Base-by-base conservation (phyloP, 805 yeast genomes). In the Candida pseudofarinosa region DNA sequence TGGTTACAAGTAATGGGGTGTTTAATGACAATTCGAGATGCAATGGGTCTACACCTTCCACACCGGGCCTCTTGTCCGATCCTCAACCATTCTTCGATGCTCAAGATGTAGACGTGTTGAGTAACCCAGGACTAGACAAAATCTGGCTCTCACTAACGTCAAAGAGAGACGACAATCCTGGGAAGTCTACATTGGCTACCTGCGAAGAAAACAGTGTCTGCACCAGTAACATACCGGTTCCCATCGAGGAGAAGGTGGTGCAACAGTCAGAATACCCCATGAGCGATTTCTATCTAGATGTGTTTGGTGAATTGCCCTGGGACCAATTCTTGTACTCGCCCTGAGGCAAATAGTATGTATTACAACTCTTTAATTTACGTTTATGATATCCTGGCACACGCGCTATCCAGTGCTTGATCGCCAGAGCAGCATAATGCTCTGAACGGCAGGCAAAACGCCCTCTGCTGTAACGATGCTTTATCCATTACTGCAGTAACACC, bases 251-350 rank as follows among this genome's bases (percentile, higher is more conserved):
- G 10, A 10, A 23, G 10, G 10, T 10, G 10, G 10, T 23, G 10
- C 28, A 7, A 10, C 28, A 23, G 28, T 10, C 10, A 7, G 28
- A 23, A 23, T 23, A 7, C 10, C 28, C 28, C 10, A 23, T 23
- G 28, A 23, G 10, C 10, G 28, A 23, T 23, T 23, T 23, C 28
- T 23, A 23, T 10, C 28, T 33, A 20, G 42, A 39, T 35, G 26
- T 40, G n/a, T 42, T 42, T 28, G 40, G 37, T 19, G 33, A 43
- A 15, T 20, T 39, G 12, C 42, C 38, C 3, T 33, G 20, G 6
- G 46, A 43, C 17, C 28, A 7, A 10, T 23, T 23, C 10, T 23
- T 23, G 28, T 23, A 23, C 28, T 23, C 28, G 28, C 28, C 28
- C 6, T 23, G 10, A 23, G 10, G n/a, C n/a, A n/a, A n/a, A n/a